Conservation (phyloP, 805 yeast genomes). For the Candida chauliodis region DNA sequence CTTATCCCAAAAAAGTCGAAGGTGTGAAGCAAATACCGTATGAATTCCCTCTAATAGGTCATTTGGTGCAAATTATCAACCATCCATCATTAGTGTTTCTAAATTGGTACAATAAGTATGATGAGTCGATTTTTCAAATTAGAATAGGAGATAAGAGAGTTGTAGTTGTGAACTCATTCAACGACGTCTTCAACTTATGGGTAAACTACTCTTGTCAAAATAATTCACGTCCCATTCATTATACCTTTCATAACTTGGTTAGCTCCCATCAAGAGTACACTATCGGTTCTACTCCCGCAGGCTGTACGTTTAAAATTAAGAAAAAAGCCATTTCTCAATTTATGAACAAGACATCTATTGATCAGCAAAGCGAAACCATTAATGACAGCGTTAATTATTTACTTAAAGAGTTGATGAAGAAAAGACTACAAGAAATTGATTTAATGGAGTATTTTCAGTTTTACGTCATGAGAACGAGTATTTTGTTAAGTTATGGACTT, state of each 20-base stretch:
- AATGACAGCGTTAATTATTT: constrained; percentile 34
- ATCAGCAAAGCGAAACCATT: constrained; percentile 28
- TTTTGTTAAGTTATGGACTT: constrained; percentile 52
- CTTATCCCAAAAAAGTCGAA: constrained; percentile 25
- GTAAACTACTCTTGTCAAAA: constrained; percentile 42
- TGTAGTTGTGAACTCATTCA: constrained; percentile 65
- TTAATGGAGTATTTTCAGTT: constrained; percentile 43
- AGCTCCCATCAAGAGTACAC: constrained; percentile 56
- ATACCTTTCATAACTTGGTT: constrained; percentile 65
- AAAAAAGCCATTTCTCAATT: constrained; percentile 46
- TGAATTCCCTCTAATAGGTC: constrained; percentile 49
- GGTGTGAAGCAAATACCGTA: constrained; percentile 44
- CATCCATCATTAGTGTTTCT: constrained; percentile 51
- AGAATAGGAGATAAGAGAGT: constrained; percentile 55
- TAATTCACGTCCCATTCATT: constrained; percentile 63
- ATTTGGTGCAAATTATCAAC: constrained; percentile 37
- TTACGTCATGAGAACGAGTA: constrained; percentile 49
- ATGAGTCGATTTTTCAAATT: constrained; percentile 53
- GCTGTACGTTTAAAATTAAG: constrained; percentile 42
- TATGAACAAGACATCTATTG: constrained; percentile 38
- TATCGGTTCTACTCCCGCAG: constrained; percentile 62
- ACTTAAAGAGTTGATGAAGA: constrained; percentile 9
- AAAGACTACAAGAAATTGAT: constrained; percentile 28
- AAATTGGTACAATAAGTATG: constrained; percentile 42
- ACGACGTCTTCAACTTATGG: constrained; percentile 55